Base-by-base conservation (phyloP, 192 early-diverging fungal species). In the Coemansia sp. region DNA sequence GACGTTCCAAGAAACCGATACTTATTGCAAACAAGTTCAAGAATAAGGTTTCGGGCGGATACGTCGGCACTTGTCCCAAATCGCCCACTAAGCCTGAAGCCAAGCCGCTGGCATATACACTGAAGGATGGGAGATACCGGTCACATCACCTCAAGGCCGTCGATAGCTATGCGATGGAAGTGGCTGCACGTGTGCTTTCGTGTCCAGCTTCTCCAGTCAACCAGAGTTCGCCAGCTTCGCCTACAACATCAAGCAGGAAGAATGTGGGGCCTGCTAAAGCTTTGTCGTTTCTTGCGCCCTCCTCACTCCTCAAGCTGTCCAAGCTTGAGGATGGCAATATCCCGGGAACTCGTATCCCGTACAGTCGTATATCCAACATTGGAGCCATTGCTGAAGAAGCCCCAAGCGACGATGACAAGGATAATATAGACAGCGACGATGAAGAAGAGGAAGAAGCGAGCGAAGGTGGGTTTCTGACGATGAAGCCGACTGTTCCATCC, bases 71-170 rank as follows among this genome's bases (percentile, higher is more conserved):
- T 2, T 67, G 60, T 21, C 77, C 77, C 12, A 53, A 55, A 21
- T 61, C 62, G 58, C 66, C 64, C 4, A 59, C 66, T 3, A 67
- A 63, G 31, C 31, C 66, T 2, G 31, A 29, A 0, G 52, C 61
- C 3, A 69, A 59, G 25, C 43, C 61, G 39, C 61, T 71, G 45
- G 61, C 69, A 12, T 80, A 59, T 26, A 80, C 77, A 58, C 66
- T 80, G 26, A 80, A 80, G 42, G 66, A 80, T 33, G 77, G 77
- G 2, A 65, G 28, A 26, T 80, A 80, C 58, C 15, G 57, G 42
- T 74, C 77, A 31, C 77, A 79, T 20, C 25, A 39, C 18, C 59
- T 64, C 4, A 57, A 57, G 55, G 31, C 55, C 7, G 55, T 57
- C 29, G 31, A 57, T 8, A 57, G 55, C 21, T 57, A 57, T 34